Conservation (phyloP, 2,329 filamentous ascomycete species). For the Neonectria ditissima region DNA sequence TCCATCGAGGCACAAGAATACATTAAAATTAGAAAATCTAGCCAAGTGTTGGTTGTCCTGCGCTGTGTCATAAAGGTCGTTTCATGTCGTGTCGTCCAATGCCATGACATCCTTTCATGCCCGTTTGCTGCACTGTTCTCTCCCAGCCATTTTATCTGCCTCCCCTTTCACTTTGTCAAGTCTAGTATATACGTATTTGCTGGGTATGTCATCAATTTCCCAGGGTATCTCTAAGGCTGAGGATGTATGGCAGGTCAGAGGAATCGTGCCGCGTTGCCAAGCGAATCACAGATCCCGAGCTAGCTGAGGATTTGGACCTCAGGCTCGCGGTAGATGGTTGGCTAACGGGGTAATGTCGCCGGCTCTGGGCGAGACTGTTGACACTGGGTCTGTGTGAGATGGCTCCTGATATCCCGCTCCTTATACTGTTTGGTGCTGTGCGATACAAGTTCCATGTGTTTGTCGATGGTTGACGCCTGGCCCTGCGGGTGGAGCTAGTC, state of each 20-base stretch:
- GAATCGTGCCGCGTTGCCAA: conserved; percentile 55
- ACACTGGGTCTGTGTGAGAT: conserved; percentile 53
- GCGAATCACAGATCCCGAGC: conserved; percentile 61
- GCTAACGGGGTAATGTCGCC: conserved; percentile 54
- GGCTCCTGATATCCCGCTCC: conserved; percentile 54
- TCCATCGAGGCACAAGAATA: conserved; percentile 17
- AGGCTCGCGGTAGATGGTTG: conserved; percentile 55
- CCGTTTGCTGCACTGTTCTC: conserved; percentile 8
- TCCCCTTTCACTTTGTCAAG: conserved; percentile 6
- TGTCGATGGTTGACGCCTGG: conserved; percentile 56
- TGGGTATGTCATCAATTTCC: conserved; percentile 38
- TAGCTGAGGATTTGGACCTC: conserved; percentile 52
- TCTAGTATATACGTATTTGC: conserved; percentile 26
- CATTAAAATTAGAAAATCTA: conserved; percentile 42
- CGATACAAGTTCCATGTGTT: conserved; percentile 60
- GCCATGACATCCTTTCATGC: conserved; percentile 1
- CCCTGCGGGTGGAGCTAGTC: conserved; percentile 47
- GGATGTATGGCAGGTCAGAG: conserved; percentile 52
- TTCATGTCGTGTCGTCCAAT: conserved; percentile 35
- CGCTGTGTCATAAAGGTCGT: conserved; percentile 27
- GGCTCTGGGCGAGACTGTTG: conserved; percentile 57
- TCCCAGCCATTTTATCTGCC: conserved; percentile 1
- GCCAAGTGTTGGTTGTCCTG: conserved; percentile 18
- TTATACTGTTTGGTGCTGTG: conserved; percentile 67
- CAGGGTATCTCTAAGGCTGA: conserved; percentile 50